Evolutionary conservation across 2,329 filamentous ascomycete species (phyloP), one percentile per base, ranked within the genome.

Genomic region (Xylariales sp.): DNA sequence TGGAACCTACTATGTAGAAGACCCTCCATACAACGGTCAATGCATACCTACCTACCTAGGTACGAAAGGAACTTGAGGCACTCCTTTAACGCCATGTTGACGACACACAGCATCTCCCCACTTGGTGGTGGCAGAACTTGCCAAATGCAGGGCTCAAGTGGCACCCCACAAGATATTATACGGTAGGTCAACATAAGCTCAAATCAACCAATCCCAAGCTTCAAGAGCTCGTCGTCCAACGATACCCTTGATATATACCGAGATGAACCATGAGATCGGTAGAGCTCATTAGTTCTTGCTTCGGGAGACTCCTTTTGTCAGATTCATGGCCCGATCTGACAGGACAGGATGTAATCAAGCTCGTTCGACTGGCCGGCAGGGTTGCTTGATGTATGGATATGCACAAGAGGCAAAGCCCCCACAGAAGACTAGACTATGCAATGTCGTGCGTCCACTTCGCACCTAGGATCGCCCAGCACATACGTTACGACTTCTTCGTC

Each of bases 241-340:
- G 31, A 25, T 10, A 42, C 33, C 41, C 42, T 27, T 35, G 44
- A 28, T 44, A 39, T 40, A 45, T 44, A 44, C 45, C 42, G 42
- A 47, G 42, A 47, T 40, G 42, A 42, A 45, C 42, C 31, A 40
- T 38, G 25, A 43, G 38, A 45, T 45, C 38, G 25, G 28, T 25
- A 22, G 24, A 40, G 40, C 42, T 40, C 33, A 42, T 42, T 45
- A 42, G 38, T 45, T 31, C 43, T 16, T 20, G 15, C 19, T 15
- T 18, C 21, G 29, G 36, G 15, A 29, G 31, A 29, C 36, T 10
- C 14, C 6, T 20, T 21, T 27, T 15, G 12, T n/a, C 15, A 28
- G 21, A 14, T n/a, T 14, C 28, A 29, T 34, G 31, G 36, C 36
- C 31, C 31, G 31, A 36, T 37, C 42, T 34, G 19, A 29, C 42